Conservation (phyloP, 2,329 filamentous ascomycete species). For the Ceratocystis diversiconidia region DNA sequence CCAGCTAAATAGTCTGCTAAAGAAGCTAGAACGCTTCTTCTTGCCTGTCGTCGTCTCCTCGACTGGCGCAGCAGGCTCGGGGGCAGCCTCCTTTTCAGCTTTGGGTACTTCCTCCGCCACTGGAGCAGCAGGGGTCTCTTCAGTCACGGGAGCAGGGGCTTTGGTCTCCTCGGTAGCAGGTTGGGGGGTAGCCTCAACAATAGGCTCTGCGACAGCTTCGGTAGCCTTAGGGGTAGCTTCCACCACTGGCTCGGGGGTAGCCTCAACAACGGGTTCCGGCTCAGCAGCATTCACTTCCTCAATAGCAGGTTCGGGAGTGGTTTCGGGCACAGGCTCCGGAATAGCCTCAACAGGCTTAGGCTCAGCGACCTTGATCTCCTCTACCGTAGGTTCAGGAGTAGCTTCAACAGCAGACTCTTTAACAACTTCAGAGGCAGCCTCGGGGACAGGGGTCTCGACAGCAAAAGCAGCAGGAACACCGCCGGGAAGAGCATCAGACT, state of each 20-base stretch:
- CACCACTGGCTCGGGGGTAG: conserved; percentile 19
- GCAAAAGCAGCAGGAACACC: conserved; percentile 53
- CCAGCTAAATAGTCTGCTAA: conserved; percentile 16
- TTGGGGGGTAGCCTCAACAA: conserved; percentile 16
- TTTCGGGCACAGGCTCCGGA: conserved; percentile 18
- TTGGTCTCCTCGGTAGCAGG: conserved; percentile 14
- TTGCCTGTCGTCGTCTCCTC: conserved; percentile 6
- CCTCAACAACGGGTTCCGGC: conserved; percentile 16
- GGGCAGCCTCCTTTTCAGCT: conserved; percentile 5
- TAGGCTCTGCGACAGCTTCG: conserved; percentile 10
- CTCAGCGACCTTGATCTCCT: conserved; percentile 18
- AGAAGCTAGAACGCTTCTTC: conserved; percentile 15
- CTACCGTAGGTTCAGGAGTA: conserved; percentile 12
- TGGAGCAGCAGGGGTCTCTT: conserved; percentile 27
- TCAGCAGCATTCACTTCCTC: conserved; percentile 17
- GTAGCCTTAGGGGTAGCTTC: conserved; percentile 9
- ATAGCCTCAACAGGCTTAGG: conserved; percentile 18
- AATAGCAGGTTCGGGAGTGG: conserved; percentile 14
- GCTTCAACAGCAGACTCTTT: conserved; percentile 15
- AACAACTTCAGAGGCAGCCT: conserved; percentile 14
- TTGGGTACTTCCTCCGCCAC: conserved; percentile 13
- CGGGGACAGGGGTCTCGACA: conserved; percentile 24
- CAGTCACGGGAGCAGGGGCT: conserved; percentile 24
- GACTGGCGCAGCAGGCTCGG: neutral
- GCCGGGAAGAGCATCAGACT: conserved; percentile 51